Percentiles rank a stretch among this genome's conserved stretches.
Conservation (phyloP, 108 stramenopile genomes). For the Cyclotella atomus region DNA sequence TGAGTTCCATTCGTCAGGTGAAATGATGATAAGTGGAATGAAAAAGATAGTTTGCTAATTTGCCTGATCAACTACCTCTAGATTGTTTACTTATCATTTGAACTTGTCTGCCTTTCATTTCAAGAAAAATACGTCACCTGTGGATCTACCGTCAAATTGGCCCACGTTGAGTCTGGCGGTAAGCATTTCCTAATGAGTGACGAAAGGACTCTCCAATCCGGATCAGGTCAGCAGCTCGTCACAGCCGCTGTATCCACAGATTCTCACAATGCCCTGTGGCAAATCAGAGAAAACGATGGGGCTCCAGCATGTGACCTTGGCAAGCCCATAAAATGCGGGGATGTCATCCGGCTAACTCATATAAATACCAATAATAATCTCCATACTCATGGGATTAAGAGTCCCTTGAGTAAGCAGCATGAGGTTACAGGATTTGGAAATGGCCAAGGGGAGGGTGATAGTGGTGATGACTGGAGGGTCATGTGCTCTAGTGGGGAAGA, state of each 20-base stretch:
- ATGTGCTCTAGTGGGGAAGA: slow-evolving; percentile 44
- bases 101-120: background rate
- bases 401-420: slow-evolving; percentile 74
- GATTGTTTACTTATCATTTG: background rate
- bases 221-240: slow-evolving; percentile 84
- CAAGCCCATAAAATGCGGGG: slow-evolving; percentile 61
- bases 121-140: slow-evolving; percentile 72
- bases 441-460: slow-evolving; percentile 76
- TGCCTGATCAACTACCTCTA: no score
- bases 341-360: slow-evolving; percentile 74
- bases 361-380: slow-evolving; percentile 65
- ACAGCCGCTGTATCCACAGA: slow-evolving; percentile 53
- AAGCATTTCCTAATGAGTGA: slow-evolving; percentile 50
- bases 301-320: slow-evolving; percentile 42
- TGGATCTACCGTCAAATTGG: slow-evolving; percentile 82
- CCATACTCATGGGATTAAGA: slow-evolving; percentile 72
- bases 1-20: no score
- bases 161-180: slow-evolving; percentile 62
- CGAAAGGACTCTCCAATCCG: slow-evolving; percentile 35
- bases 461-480: slow-evolving; percentile 83
- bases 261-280: slow-evolving; percentile 68
- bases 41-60: no score
- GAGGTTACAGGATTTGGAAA: slow-evolving; percentile 82
- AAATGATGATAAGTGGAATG: no score
- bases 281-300: slow-evolving; percentile 65